Percentiles rank a stretch among this genome's conserved stretches.
These are phyloP conservation scores for Physcia stellaris DNA, from an alignment of 495 filamentous ascomycete species.

Conservation along the genomic window DNA sequence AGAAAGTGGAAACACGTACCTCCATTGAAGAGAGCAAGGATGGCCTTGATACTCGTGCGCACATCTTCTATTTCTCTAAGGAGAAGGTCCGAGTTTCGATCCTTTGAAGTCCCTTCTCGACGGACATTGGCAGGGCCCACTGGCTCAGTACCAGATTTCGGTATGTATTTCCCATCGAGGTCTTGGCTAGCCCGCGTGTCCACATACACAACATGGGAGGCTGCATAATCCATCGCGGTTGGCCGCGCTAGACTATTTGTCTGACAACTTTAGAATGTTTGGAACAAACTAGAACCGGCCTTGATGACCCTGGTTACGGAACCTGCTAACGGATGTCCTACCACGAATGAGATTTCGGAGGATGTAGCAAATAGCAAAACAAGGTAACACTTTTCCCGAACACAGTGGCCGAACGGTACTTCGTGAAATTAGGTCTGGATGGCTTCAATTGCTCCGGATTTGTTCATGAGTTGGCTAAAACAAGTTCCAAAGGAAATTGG, in stretches of 20 bases:
- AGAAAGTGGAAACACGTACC: slow-evolving; percentile 27
- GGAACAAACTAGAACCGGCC: slow-evolving; percentile 3
- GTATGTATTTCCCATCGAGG: slow-evolving; percentile 32
- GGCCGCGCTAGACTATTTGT: slow-evolving; percentile 10
- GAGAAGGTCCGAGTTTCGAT: slow-evolving; percentile 14
- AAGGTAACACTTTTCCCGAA: too few species aligned
- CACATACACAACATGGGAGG: slow-evolving; percentile 73
- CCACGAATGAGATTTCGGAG: too few species aligned
- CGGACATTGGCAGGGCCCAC: background rate
- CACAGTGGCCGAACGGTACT: too few species aligned
- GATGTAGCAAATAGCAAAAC: too few species aligned
- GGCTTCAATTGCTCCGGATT: too few species aligned
- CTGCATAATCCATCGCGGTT: slow-evolving; percentile 49
- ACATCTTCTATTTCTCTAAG: slow-evolving; percentile 38
- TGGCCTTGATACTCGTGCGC: slow-evolving; percentile 30
- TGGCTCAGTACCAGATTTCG: slow-evolving; percentile 5
- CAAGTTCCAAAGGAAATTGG: too few species aligned
- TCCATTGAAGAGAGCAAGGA: slow-evolving; percentile 38
- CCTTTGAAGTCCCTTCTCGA: background rate
- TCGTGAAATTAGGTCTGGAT: too few species aligned
- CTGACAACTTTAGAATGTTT: too few species aligned
- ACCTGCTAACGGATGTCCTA: background rate
- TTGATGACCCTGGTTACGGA: background rate
- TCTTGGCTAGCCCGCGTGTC: slow-evolving; percentile 58
- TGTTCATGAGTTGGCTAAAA: too few species aligned